Conservation (phyloP, 1,284 basidiomycete species). For the Microbotryum silenes-acaulis region DNA sequence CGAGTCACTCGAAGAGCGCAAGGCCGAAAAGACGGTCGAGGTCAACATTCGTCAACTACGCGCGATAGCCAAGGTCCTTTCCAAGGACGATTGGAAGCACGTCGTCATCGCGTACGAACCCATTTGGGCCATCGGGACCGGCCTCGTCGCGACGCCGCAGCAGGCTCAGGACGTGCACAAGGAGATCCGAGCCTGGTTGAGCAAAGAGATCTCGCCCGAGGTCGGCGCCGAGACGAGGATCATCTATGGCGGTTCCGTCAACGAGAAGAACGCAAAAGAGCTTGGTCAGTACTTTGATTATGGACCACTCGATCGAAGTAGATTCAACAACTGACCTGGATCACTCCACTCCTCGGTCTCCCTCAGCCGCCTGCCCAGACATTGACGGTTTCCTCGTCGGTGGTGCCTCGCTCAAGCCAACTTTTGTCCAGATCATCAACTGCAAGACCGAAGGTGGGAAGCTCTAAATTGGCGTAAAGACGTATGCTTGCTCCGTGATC, state of each 20-base stretch:
- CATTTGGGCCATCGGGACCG: conserved; percentile 84
- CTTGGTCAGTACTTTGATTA: conserved; percentile 52
- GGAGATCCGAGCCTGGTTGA: conserved; percentile 71
- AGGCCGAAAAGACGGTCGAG: conserved; percentile 64
- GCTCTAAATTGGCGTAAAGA: too few relatives aligned
- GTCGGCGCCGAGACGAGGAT: conserved; percentile 74
- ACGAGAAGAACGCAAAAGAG: conserved; percentile 76
- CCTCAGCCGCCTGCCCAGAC: conserved; percentile 62
- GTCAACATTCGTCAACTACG: conserved; percentile 79
- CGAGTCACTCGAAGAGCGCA: conserved; percentile 85
- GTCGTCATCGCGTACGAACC: conserved; percentile 76
- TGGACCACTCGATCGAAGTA: too few relatives aligned
- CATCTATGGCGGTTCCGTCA: conserved; percentile 95
- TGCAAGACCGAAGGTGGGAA: conserved; percentile 37
- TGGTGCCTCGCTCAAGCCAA: conserved; percentile 94
- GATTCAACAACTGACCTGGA: too few relatives aligned
- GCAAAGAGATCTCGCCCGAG: conserved; percentile 55
- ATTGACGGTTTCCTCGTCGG: conserved; percentile 99
- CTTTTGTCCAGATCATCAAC: conserved; percentile 90
- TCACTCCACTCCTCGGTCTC: not conserved
- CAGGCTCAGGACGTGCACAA: conserved; percentile 85
- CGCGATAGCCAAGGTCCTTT: conserved; percentile 57
- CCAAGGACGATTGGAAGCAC: conserved; percentile 75
- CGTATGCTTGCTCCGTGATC: too few relatives aligned
- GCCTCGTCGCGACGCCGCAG: conserved; percentile 70